Evolutionary conservation across 768 basidiomycete genomes (phyloP).

Genomic region (Heimioporus sp.): DNA sequence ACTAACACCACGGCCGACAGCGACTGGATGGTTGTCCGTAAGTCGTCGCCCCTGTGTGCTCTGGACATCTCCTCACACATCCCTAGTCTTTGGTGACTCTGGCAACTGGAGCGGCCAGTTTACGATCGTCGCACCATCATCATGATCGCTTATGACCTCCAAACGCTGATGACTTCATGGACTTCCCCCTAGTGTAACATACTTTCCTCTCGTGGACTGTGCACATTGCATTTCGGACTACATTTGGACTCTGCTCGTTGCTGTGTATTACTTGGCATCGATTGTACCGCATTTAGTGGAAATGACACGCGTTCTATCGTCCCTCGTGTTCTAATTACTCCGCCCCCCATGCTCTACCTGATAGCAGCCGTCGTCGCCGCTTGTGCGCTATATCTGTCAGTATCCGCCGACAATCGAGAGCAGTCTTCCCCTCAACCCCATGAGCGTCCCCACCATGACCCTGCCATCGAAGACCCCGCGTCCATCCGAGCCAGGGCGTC

Average conservation of each 20-base stretch:
- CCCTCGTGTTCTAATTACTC: no score
- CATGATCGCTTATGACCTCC: conserved; percentile 14
- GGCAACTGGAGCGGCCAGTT: conserved; percentile 48
- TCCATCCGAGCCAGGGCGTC: conserved; percentile 72
- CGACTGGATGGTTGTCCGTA: conserved; percentile 45
- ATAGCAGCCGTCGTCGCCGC: conserved; percentile 9
- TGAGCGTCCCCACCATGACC: no score
- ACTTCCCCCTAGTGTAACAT: background rate
- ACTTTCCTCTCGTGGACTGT: conserved; percentile 7
- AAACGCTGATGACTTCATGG: conserved; percentile 11
- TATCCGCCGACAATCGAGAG: conserved; percentile 5
- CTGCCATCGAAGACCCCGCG: conserved; percentile 41
- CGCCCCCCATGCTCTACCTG: conserved; percentile 13
- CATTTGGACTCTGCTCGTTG: no score
- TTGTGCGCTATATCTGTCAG: conserved; percentile 6
- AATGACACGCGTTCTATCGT: no score
- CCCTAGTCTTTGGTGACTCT: conserved; percentile 52
- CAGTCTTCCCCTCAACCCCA: background rate
- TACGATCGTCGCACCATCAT: conserved; percentile 32
- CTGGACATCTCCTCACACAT: background rate
- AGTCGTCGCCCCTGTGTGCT: conserved; percentile 19
- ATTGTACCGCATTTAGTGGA: no score
- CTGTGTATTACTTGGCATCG: no score
- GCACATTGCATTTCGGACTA: background rate
- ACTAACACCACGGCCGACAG: conserved; percentile 31